These are phyloP conservation scores for Euphorbia lathyris DNA, from an alignment of 345 rosid genomes.

Conservation along the genomic window DNA sequence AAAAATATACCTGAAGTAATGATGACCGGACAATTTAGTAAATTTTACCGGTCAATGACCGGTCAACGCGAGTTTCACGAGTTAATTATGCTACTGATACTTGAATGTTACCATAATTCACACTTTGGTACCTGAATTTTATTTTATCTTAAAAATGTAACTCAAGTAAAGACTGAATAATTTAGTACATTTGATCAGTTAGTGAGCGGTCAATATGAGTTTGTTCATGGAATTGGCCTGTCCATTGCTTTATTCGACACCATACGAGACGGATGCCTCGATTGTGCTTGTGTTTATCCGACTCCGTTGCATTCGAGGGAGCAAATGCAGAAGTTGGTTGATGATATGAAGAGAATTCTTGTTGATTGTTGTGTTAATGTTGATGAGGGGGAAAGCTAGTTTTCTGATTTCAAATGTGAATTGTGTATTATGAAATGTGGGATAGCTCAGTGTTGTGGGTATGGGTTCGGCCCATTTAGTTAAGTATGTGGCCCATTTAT, in stretches of 20 bases:
- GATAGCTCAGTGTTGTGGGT: not conserved
- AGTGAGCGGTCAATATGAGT: too few species aligned
- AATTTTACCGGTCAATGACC: too few species aligned
- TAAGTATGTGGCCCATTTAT: too few species aligned
- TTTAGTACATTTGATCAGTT: too few species aligned
- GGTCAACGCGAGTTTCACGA: too few species aligned
- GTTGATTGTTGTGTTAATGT: conserved; percentile 18
- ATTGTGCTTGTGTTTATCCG: conserved; percentile 46
- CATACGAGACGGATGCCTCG: conserved; percentile 39
- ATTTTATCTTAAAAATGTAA: too few species aligned
- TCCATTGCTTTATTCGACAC: conserved; percentile 47
- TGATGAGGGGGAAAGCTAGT: conserved; percentile 6
- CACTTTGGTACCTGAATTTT: too few species aligned
- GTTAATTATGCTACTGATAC: too few species aligned
- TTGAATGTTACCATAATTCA: too few species aligned
- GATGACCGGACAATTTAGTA: too few species aligned
- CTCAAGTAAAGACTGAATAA: too few species aligned
- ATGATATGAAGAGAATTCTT: conserved; percentile 40
- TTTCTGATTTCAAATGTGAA: not conserved
- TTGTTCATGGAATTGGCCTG: conserved; percentile 46
- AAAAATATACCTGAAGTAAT: too few species aligned
- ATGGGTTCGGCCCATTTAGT: not conserved
- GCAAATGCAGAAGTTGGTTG: conserved; percentile 37
- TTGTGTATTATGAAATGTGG: not conserved
- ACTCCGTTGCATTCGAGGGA: conserved; percentile 53